Percentiles rank a stretch among this genome's conserved stretches.
phyloP scores from a whole-genome alignment of 441 rosid genomes.

The Croton laevigatus region DNA sequence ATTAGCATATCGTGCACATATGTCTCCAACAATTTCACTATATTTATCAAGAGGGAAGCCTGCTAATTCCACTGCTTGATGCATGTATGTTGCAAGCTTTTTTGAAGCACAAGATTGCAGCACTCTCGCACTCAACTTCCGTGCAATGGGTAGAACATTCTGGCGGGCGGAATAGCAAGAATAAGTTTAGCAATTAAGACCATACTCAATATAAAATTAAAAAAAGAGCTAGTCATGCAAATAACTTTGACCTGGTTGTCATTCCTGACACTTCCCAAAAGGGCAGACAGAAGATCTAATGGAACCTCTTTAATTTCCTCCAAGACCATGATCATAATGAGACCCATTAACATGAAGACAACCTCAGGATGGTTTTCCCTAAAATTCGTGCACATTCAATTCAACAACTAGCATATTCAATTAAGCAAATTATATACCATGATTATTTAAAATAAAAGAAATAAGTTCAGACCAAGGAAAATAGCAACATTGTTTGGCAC shows the following conservation, averaged over 20 bases:
- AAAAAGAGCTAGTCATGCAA: not conserved
- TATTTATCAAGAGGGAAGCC: constrained; percentile 12
- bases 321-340: constrained; percentile 16
- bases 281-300: constrained; percentile 1
- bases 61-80: not conserved
- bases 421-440: not conserved
- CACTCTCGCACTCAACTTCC: constrained; percentile 10
- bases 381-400: constrained; percentile 2
- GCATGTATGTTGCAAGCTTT: constrained; percentile 14
- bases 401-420: not conserved
- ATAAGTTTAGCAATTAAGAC: not conserved
- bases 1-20: not conserved
- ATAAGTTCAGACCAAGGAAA: not conserved
- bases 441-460: not conserved
- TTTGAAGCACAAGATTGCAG: constrained; percentile 1
- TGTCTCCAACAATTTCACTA: not conserved
- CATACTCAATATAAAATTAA: not conserved
- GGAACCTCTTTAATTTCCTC: constrained; percentile 7
- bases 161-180: not conserved
- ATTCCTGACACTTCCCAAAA: constrained; percentile 14
- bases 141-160: constrained; percentile 17
- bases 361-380: constrained; percentile 18
- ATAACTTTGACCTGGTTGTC: constrained; percentile 15
- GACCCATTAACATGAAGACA: constrained; percentile 20
- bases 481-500: not conserved